Evolutionary conservation across 2,329 filamentous ascomycete species (phyloP).

Genomic region (Fusarium verticillioides): DNA sequence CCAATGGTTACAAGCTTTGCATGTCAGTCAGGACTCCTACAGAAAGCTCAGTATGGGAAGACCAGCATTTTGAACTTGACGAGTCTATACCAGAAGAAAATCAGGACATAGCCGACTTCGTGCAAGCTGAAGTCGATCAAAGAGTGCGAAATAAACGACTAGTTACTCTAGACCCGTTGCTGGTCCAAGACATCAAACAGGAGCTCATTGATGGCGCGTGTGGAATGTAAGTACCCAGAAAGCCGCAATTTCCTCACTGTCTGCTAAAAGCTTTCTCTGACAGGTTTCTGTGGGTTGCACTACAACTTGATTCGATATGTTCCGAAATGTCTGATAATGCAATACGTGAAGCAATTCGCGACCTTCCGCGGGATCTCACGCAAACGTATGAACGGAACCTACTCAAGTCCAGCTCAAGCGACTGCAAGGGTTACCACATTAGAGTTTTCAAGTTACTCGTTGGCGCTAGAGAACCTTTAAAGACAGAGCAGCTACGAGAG

Average conservation of each 20-base stretch:
- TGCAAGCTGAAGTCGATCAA: not conserved
- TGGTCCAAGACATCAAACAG: not conserved
- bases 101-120: not conserved
- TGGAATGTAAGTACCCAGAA: not conserved
- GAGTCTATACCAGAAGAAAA: not conserved
- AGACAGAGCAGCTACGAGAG: not conserved
- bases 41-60: not conserved
- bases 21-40: not conserved
- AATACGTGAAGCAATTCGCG: not conserved
- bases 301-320: not conserved
- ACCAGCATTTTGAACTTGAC: accelerated
- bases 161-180: not conserved
- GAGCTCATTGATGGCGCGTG: not conserved
- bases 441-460: not conserved
- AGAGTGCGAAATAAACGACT: not conserved
- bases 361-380: not conserved
- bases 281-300: not conserved
- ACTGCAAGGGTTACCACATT: not conserved
- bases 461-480: not conserved
- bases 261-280: too few relatives aligned
- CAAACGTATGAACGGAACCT: not conserved
- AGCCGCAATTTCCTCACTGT: too few relatives aligned
- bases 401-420: not conserved
- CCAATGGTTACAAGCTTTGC: not conserved
- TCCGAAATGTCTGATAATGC: not conserved